phyloP scores from a whole-genome alignment of 768 basidiomycete genomes.

The Russula compacta region DNA sequence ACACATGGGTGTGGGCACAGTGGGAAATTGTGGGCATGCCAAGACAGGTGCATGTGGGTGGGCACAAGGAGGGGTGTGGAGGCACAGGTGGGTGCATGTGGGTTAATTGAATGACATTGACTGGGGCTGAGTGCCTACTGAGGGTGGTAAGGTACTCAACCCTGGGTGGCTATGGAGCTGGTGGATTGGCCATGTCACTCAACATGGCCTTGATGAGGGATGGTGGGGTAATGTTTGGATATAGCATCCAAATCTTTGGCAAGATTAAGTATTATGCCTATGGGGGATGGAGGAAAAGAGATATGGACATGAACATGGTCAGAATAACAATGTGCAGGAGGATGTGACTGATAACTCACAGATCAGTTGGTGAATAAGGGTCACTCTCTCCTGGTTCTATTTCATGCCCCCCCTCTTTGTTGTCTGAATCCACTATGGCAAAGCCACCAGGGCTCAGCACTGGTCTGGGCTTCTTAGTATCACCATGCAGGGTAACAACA shows the following conservation, averaged over 20 bases:
- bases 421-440: slow-evolving; percentile 29
- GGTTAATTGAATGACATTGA: slow-evolving; percentile 96
- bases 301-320: slow-evolving; percentile 68
- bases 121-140: slow-evolving; percentile 87
- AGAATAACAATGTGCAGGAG: background rate
- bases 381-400: slow-evolving; percentile 28
- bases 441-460: slow-evolving; percentile 49
- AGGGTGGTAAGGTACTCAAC: slow-evolving; percentile 96
- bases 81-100: too few relatives aligned
- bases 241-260: slow-evolving; percentile 82
- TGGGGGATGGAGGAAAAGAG: background rate
- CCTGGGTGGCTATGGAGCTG: slow-evolving; percentile 54
- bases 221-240: slow-evolving; percentile 77
- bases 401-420: slow-evolving; percentile 41
- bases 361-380: slow-evolving; percentile 17
- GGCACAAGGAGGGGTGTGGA: too few relatives aligned
- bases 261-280: background rate
- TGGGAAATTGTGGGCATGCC: too few relatives aligned
- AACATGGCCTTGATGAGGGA: slow-evolving; percentile 39
- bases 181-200: slow-evolving; percentile 24
- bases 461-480: too few relatives aligned
- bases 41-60: too few relatives aligned
- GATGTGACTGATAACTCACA: background rate
- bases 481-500: too few relatives aligned
- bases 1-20: too few relatives aligned